phyloP scores from a whole-genome alignment of 495 filamentous ascomycete species.

The Tuber borchii region DNA sequence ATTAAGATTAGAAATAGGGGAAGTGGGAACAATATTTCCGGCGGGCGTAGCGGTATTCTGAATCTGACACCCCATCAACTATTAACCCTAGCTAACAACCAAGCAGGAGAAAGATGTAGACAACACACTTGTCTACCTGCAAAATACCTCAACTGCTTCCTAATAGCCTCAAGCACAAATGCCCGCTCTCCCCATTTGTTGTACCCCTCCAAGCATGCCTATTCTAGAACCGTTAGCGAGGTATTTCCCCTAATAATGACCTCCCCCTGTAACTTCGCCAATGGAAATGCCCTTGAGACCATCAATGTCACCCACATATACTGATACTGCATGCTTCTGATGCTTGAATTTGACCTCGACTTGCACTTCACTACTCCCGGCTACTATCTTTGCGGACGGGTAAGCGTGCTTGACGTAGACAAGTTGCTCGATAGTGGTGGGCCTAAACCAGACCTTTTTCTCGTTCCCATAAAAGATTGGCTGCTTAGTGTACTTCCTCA shows the following conservation, averaged over 20 bases:
- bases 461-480: slow-evolving; percentile 45
- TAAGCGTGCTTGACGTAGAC: slow-evolving; percentile 44
- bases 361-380: slow-evolving; percentile 45
- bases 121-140: slow-evolving; percentile 42
- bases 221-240: slow-evolving; percentile 43
- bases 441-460: slow-evolving; percentile 45
- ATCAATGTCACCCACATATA: slow-evolving; percentile 46
- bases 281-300: slow-evolving; percentile 42
- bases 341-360: slow-evolving; percentile 45
- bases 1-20: slow-evolving; percentile 46
- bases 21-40: slow-evolving; percentile 46
- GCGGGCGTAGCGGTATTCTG: slow-evolving; percentile 46
- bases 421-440: slow-evolving; percentile 43
- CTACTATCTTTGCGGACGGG: slow-evolving; percentile 45
- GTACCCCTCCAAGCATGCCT: slow-evolving; percentile 43
- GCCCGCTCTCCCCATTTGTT: slow-evolving; percentile 42
- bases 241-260: slow-evolving; percentile 43
- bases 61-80: slow-evolving; percentile 35
- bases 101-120: neutral
- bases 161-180: slow-evolving; percentile 42
- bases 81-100: neutral
- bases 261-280: slow-evolving; percentile 24
- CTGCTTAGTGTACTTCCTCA: slow-evolving; percentile 39
- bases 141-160: slow-evolving; percentile 46
- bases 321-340: slow-evolving; percentile 41